Evolutionary conservation across 179 eudicot genomes (phyloP).

Genomic region (Beta corolliflora): DNA sequence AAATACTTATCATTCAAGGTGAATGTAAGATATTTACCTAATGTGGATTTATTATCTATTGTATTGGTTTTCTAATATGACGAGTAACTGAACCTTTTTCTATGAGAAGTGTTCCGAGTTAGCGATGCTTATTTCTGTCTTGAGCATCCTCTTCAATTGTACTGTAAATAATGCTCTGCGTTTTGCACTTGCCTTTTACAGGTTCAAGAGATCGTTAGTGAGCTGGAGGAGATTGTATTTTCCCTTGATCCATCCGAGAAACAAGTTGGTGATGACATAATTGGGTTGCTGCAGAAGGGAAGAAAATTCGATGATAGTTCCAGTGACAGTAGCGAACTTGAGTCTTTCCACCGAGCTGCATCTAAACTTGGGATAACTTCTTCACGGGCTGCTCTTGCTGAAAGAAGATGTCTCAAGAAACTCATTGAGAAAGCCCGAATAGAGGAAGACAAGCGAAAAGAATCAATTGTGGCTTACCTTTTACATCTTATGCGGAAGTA

Average conservation of each 20-base stretch:
- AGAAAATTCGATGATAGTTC: constrained; percentile 68
- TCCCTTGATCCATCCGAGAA: constrained; percentile 82
- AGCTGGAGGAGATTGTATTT: constrained; percentile 69
- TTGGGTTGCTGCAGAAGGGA: constrained; percentile 82
- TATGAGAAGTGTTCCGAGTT: not conserved
- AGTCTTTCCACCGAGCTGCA: constrained; percentile 88
- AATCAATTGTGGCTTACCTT: constrained; percentile 88
- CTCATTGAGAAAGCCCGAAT: constrained; percentile 82
- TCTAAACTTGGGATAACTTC: constrained; percentile 84
- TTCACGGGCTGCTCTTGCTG: constrained; percentile 81
- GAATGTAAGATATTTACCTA: not conserved
- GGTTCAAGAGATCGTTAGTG: constrained; percentile 66
- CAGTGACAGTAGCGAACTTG: constrained; percentile 75
- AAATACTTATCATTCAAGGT: not conserved
- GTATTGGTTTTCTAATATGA: not conserved
- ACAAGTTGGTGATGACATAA: constrained; percentile 86
- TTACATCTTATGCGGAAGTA: constrained; percentile 89
- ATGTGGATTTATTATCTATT: not conserved
- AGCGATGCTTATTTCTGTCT: not conserved
- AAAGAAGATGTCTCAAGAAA: constrained; percentile 86
- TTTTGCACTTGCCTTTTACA: constrained; percentile 23
- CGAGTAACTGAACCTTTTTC: not conserved
- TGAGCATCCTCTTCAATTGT: not conserved
- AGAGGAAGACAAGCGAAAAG: constrained; percentile 94
- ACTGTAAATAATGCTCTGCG: not conserved